These are phyloP conservation scores for Striga hermonthica DNA, from an alignment of 305 asterid species.

Conservation along the genomic window DNA sequence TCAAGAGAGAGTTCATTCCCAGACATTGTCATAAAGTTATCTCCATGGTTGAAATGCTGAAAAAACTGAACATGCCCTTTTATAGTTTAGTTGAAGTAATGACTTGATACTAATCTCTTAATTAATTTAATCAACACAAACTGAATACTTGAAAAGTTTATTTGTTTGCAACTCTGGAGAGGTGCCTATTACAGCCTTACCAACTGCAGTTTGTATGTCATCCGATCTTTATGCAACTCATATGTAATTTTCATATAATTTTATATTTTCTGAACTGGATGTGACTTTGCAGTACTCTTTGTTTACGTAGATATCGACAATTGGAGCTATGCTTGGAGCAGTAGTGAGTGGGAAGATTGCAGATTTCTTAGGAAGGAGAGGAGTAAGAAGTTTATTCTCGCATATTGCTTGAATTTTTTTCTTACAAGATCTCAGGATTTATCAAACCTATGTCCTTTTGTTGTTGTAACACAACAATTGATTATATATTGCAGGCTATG, in stretches of 20 bases:
- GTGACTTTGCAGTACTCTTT: constrained; percentile 60
- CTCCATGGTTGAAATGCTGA: too few relatives aligned
- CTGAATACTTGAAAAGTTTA: too few relatives aligned
- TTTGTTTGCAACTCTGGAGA: too few relatives aligned
- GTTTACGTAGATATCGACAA: constrained; percentile 78
- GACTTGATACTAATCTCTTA: too few relatives aligned
- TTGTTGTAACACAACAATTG: constrained; percentile 15
- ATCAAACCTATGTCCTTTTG: constrained; percentile 3
- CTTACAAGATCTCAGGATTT: neutral
- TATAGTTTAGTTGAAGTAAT: too few relatives aligned
- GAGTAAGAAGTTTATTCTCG: constrained; percentile 40
- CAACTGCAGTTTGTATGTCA: neutral
- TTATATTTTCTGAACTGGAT: neutral
- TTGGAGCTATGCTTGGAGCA: constrained; percentile 91
- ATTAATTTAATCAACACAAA: too few relatives aligned
- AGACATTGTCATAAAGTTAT: too few relatives aligned
- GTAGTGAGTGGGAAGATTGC: constrained; percentile 76
- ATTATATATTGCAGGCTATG: constrained; percentile 46
- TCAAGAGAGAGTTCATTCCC: too few relatives aligned
- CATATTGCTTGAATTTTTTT: constrained; percentile 16
- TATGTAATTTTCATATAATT: neutral
- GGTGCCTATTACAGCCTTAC: neutral
- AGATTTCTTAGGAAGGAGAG: constrained; percentile 71
- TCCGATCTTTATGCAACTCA: neutral
- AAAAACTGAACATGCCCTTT: too few relatives aligned